Evolutionary conservation across 108 stramenopile genomes (phyloP).

Genomic region (Nannochloropsis granulata): DNA sequence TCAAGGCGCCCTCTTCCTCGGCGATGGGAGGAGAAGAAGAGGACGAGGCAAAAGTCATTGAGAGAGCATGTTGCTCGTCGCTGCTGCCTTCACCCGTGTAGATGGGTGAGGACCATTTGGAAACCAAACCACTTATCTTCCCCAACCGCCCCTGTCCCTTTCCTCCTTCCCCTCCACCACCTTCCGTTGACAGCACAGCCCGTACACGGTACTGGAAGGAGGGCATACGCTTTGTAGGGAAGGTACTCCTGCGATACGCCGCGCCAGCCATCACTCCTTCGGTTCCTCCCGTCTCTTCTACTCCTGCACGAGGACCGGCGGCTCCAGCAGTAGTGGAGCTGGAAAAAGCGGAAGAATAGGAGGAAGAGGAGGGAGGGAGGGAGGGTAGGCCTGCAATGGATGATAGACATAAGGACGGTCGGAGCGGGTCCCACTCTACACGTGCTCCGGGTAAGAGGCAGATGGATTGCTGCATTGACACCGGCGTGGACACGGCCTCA

Average conservation of each 20-base stretch:
- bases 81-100: background rate
- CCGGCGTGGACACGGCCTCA: background rate
- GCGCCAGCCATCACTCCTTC: background rate
- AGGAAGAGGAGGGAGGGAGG: too few relatives aligned
- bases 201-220: background rate
- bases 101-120: background rate
- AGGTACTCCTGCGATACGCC: background rate
- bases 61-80: background rate
- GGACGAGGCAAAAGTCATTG: background rate
- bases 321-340: too few relatives aligned
- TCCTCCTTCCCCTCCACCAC: background rate
- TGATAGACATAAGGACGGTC: background rate
- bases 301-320: too few relatives aligned
- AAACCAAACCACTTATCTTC: background rate
- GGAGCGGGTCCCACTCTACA: background rate
- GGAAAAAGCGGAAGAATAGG: too few relatives aligned
- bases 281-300: background rate
- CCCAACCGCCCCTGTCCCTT: background rate
- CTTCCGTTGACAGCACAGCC: background rate
- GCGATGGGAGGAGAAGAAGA: too few relatives aligned
- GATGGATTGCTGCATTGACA: background rate
- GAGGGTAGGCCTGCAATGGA: background rate
- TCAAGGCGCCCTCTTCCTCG: background rate
- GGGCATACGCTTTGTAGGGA: background rate
- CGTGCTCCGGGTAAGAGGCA: background rate